Evolutionary conservation across 768 basidiomycete genomes (phyloP), one percentile per base, ranked within the genome.

Genomic region (Suillus fuscotomentosus): DNA sequence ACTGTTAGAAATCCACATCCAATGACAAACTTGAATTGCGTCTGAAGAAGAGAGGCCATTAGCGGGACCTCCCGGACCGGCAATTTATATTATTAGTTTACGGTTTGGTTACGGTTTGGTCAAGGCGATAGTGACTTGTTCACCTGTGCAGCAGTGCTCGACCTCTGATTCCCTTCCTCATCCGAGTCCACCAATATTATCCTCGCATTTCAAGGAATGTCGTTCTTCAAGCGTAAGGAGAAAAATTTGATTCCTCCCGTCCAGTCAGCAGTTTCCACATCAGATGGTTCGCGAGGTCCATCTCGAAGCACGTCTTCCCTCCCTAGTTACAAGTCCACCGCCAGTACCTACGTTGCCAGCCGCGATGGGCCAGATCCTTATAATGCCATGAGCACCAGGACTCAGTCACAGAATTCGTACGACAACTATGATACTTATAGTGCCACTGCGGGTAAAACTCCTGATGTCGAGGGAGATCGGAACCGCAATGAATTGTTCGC

Each of bases 401-500:
- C 74, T 54, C 70, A 69, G 51, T 69, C 75, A 24, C 75, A 77
- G 59, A 65, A 63, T 47, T 64, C 31, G 3, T 60, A 65, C 47
- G 72, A 77, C 65, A 75, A 73, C 65, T 66, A 69, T 59, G 73
- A 71, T 24, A 45, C 68, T 11, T 34, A 66, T 53, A 50, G n/a
- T 14, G 15, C 27, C 2, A 60, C 70, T 41, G 53, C 66, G 50
- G 61, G 22, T 43, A 42, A 62, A 27, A 53, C 63, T 14, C 36
- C 31, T 59, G 76, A 74, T 63, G 54, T 67, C 59, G 79, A 90
- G 66, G 69, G 88, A 53, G 86, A 91, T 66, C 78, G 80, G 38
- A 90, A 91, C 74, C 87, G 92, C 54, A 84, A 79, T 50, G 91
- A 90, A 68, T 81, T 94, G 31, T 92, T 94, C 73, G 76, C 89